A percentile compares a stretch with the other conserved stretches of the same genome.
Evolutionary conservation across 1,139 yeast species (phyloP).

Genomic region (Kodamaea fungicola): DNA sequence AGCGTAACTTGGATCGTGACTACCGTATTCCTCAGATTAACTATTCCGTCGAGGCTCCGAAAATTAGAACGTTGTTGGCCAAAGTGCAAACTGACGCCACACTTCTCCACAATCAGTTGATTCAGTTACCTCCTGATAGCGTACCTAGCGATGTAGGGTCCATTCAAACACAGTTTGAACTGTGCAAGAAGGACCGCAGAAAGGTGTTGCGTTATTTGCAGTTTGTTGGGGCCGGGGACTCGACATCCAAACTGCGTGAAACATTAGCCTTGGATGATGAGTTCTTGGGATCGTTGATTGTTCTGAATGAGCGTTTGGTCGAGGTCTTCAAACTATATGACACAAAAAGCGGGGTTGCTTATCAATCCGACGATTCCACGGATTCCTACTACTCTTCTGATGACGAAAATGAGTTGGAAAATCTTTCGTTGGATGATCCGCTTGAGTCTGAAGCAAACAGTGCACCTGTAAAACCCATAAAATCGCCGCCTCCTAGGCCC

Average conservation of each 20-base stretch:
- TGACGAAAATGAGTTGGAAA: constrained; percentile 37
- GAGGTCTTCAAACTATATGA: constrained; percentile 69
- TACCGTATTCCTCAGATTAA: constrained; percentile 67
- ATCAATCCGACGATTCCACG: constrained; percentile 25
- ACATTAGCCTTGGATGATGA: constrained; percentile 57
- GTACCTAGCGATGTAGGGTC: constrained; percentile 61
- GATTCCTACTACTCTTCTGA: constrained; percentile 47
- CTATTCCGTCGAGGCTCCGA: constrained; percentile 69
- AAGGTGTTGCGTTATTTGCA: constrained; percentile 79
- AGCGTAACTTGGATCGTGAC: constrained; percentile 40
- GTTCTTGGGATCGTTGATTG: constrained; percentile 77
- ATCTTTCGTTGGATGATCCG: constrained; percentile 18
- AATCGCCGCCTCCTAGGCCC: constrained; percentile 36
- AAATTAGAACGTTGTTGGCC: constrained; percentile 65
- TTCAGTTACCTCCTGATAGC: constrained; percentile 49
- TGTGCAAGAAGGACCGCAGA: constrained; percentile 74
- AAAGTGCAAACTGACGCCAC: constrained; percentile 76
- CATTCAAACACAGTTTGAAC: constrained; percentile 60
- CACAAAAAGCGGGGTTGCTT: constrained; percentile 38
- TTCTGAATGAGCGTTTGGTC: constrained; percentile 87
- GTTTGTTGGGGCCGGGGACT: constrained; percentile 58
- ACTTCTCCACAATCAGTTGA: constrained; percentile 62
- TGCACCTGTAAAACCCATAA: constrained; percentile 10
- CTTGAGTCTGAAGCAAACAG: constrained; percentile 9
- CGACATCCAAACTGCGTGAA: constrained; percentile 25